Base-by-base conservation (phyloP, 202 grass and related monocot species). In the Hordeum pubiflorum region DNA sequence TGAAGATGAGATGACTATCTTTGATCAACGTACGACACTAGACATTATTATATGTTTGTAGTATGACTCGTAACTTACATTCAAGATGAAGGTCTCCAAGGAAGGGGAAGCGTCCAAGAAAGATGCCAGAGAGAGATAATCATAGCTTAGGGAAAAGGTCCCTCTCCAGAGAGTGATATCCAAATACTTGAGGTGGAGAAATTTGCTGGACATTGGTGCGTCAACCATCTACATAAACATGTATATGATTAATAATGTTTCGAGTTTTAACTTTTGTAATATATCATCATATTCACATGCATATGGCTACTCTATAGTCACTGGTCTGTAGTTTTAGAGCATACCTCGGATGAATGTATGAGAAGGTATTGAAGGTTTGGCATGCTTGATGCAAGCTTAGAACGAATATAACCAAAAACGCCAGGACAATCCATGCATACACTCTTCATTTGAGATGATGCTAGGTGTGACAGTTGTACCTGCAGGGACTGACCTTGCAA, bases 101-200 rank as follows among this genome's bases (percentile, higher is more conserved):
- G 26, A 72, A 34, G 79, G 79, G 3, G 79, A 82, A 59, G 79
- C 68, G 17, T 22, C 10, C 13, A 81, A 20, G 17, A 33, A 61
- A 6, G 52, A 60, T 44, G 20, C 36, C 24, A 72, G 38, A 60
- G 66, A 81, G 15, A 60, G 32, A 72, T 61, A 72, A 61, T 81
- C 65, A 44, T 72, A 32, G 22, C 2, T 32, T 11, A 5, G 31
- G 5, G 41, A 66, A 69, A 11, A 37, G 22, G 0, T 4, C 37
- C 29, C 17, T 33, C 3, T 6, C 7, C 39, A 3, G 13, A 64
- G 17, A 64, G 5, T 0, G n/a, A 63, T 33, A 29, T 44, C 20
- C 37, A 78, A 43, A 18, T 34, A 20, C 59, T 78, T 78, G 24
- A 78, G 59, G 59, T 64, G 59, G 10, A n/a, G 43, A 11, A 78